Conservation (phyloP, 345 rosid genomes). For the Noccaea caerulescens region DNA sequence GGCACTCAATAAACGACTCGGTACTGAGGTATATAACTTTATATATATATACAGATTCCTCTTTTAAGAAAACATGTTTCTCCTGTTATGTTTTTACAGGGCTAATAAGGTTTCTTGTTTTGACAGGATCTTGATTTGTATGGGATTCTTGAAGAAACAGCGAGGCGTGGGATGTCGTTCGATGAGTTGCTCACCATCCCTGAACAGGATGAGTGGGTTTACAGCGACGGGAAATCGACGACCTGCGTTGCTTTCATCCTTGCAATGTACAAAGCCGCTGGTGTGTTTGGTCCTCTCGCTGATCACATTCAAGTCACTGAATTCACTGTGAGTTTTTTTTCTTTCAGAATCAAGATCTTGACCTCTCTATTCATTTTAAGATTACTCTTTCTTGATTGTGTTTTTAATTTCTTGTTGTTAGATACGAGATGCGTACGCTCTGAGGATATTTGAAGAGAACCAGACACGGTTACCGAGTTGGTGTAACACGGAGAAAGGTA, state of each 20-base stretch:
- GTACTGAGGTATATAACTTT: conserved; percentile 69
- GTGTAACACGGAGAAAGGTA: conserved; percentile 65
- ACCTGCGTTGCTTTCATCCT: conserved; percentile 95
- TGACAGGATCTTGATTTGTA: conserved; percentile 75
- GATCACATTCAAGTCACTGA: conserved; percentile 92
- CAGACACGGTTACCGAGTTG: conserved; percentile 77
- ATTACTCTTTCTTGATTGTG: background rate
- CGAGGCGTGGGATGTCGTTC: conserved; percentile 77
- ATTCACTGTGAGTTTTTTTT: conserved; percentile 67
- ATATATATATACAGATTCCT: background rate
- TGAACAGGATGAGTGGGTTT: conserved; percentile 94
- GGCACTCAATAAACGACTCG: conserved; percentile 92
- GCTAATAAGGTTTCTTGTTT: conserved; percentile 3
- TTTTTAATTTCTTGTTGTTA: conserved; percentile 25
- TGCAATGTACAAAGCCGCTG: conserved; percentile 92
- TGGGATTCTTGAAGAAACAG: conserved; percentile 75
- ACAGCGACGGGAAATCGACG: conserved; percentile 95
- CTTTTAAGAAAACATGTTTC: background rate
- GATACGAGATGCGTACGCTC: conserved; percentile 94
- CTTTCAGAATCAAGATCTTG: background rate
- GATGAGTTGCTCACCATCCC: conserved; percentile 87
- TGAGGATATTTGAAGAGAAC: conserved; percentile 72
- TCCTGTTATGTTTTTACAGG: background rate
- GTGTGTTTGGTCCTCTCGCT: conserved; percentile 68
- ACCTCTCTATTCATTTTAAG: background rate